Percentiles rank a stretch among this genome's conserved stretches.
Evolutionary conservation across 257 asterid species (phyloP).

Genomic region (Gentiana straminea): DNA sequence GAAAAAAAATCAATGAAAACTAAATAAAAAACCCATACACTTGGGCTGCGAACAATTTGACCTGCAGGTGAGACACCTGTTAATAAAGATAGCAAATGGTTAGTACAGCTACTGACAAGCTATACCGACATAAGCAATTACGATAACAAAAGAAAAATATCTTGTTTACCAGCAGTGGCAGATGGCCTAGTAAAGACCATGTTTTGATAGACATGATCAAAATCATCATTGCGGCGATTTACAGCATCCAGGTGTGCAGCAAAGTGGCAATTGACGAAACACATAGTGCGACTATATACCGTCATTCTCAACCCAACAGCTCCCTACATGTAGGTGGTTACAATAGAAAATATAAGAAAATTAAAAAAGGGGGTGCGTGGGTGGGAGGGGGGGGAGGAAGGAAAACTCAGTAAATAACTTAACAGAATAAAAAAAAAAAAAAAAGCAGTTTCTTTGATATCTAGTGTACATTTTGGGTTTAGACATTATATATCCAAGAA

Average conservation of each 20-base stretch:
- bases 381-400: too few species aligned
- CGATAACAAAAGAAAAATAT: constrained; percentile 28
- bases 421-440: background rate
- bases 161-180: constrained; percentile 67
- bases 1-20: constrained; percentile 14
- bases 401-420: too few species aligned
- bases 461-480: too few species aligned
- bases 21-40: constrained; percentile 38
- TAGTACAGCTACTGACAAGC: constrained; percentile 36
- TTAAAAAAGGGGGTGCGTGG: background rate
- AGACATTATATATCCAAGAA: too few species aligned
- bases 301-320: constrained; percentile 98
- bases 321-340: constrained; percentile 52
- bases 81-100: constrained; percentile 53
- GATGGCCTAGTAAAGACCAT: constrained; percentile 85
- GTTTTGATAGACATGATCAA: constrained; percentile 81
- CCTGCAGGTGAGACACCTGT: constrained; percentile 66
- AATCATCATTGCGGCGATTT: constrained; percentile 86
- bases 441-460: background rate
- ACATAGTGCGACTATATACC: constrained; percentile 61
- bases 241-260: constrained; percentile 98
- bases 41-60: constrained; percentile 64
- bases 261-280: constrained; percentile 96
- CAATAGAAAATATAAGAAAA: constrained; percentile 9
- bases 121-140: constrained; percentile 19